These are phyloP conservation scores for Colletotrichum echinochloae DNA, from an alignment of 2,329 filamentous ascomycete species.

Conservation along the genomic window DNA sequence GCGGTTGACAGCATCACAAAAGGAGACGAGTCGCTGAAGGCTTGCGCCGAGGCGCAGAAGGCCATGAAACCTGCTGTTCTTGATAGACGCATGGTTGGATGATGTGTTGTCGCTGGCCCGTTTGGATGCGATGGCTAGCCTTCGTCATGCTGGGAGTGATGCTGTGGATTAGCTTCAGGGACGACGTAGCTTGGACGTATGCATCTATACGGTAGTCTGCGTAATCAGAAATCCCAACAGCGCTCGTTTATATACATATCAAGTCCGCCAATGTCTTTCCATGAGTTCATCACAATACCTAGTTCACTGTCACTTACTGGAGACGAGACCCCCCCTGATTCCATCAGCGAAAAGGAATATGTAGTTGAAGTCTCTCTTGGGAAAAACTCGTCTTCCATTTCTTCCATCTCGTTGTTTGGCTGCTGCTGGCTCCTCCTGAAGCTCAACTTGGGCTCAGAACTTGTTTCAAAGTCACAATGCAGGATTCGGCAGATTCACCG, in stretches of 20 bases:
- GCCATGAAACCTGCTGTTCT: constrained; percentile 63
- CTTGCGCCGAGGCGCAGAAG: constrained; percentile 70
- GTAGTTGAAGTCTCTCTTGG: background rate
- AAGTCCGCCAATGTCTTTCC: background rate
- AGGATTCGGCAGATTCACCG: background rate
- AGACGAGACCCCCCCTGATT: background rate
- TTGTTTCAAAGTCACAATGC: too few relatives aligned
- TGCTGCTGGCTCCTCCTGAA: background rate
- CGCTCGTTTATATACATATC: background rate
- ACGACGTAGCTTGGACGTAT: constrained; percentile 25
- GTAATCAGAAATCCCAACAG: background rate
- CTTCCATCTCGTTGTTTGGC: background rate
- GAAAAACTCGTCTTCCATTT: background rate
- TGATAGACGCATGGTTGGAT: constrained; percentile 65
- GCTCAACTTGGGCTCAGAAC: background rate
- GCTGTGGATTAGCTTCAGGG: constrained; percentile 17
- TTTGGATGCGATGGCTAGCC: constrained; percentile 36
- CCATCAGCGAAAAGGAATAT: background rate
- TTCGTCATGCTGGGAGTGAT: constrained; percentile 21
- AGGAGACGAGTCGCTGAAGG: constrained; percentile 88
- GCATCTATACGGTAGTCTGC: constrained; percentile 6
- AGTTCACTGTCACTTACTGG: background rate
- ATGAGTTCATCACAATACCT: background rate
- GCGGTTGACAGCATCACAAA: constrained; percentile 90
- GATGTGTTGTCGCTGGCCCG: constrained; percentile 27